These are phyloP conservation scores for Megacollybia marginata DNA, from an alignment of 768 basidiomycete genomes.

Conservation along the genomic window DNA sequence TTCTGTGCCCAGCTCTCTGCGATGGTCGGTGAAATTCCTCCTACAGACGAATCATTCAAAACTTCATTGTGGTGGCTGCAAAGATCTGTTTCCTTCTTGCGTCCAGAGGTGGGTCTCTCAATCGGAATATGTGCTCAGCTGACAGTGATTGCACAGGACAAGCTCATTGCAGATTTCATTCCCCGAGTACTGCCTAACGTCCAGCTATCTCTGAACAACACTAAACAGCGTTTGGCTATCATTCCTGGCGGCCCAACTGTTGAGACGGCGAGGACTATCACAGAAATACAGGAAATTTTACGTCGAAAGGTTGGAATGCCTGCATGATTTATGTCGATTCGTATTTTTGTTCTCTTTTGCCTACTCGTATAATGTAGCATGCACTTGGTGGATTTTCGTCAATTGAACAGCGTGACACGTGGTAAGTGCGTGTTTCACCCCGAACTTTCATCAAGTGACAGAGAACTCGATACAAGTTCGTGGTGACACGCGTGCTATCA, in stretches of 20 bases:
- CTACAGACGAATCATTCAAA: conserved; percentile 77
- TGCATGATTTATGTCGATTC: too few species aligned
- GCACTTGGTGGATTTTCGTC: too few species aligned
- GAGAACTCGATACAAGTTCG: too few species aligned
- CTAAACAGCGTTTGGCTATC: conserved; percentile 73
- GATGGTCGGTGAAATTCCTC: conserved; percentile 67
- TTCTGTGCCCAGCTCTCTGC: conserved; percentile 51
- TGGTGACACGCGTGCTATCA: too few species aligned
- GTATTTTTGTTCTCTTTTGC: too few species aligned
- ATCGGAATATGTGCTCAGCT: conserved; percentile 1
- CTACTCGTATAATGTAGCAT: too few species aligned
- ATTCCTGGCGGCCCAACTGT: conserved; percentile 65
- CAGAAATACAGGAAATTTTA: conserved; percentile 72
- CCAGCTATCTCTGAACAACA: conserved; percentile 66
- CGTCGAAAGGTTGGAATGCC: conserved; percentile 29
- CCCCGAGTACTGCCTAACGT: conserved; percentile 77
- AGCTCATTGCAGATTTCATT: conserved; percentile 75
- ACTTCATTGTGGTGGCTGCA: conserved; percentile 84
- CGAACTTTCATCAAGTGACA: too few species aligned
- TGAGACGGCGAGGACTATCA: conserved; percentile 63
- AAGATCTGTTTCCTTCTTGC: conserved; percentile 61
- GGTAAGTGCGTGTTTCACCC: too few species aligned
- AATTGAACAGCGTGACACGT: too few species aligned
- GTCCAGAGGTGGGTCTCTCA: conserved; percentile 51
- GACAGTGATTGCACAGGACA: conserved; percentile 41